Conservation (phyloP, 164 flowering plant species). For the Tinospora cordifolia region DNA sequence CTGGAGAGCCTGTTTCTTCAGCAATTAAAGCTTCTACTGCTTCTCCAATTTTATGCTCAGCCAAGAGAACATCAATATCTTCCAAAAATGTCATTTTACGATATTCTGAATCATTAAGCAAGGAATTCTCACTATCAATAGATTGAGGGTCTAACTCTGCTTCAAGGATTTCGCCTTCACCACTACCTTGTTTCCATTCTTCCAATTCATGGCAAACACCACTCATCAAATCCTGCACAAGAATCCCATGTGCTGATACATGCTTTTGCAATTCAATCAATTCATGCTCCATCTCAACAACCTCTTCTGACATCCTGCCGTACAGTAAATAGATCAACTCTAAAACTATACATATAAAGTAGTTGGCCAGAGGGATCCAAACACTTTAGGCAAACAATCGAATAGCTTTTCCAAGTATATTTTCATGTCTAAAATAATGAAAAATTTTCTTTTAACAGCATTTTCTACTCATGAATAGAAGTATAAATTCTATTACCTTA, state of each 20-base stretch:
- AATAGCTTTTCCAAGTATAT: not conserved
- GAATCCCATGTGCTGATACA: slow-evolving; percentile 75
- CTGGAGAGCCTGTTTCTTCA: slow-evolving; percentile 53
- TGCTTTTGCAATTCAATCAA: slow-evolving; percentile 74
- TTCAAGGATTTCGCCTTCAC: slow-evolving; percentile 23
- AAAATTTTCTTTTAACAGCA: not conserved
- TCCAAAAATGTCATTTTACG: slow-evolving; percentile 45
- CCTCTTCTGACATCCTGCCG: slow-evolving; percentile 87
- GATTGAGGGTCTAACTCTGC: slow-evolving; percentile 26
- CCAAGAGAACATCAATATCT: slow-evolving; percentile 76
- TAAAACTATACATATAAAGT: not conserved
- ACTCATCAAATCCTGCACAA: slow-evolving; percentile 83
- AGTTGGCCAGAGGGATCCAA: not conserved
- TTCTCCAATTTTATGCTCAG: slow-evolving; percentile 77
- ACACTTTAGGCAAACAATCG: not conserved
- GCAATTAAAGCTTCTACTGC: slow-evolving; percentile 64
- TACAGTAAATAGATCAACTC: not conserved
- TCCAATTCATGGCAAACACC: slow-evolving; percentile 74
- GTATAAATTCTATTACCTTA: slow-evolving; percentile 47
- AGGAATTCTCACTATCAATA: slow-evolving; percentile 26
- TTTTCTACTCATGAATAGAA: not conserved
- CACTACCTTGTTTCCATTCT: slow-evolving; percentile 42
- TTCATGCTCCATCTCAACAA: slow-evolving; percentile 85
- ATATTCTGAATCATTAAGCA: slow-evolving; percentile 35
- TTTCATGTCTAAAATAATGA: not conserved